These are phyloP conservation scores for Nectriaceae sp. DNA, from an alignment of 2,329 filamentous ascomycete genomes.

Conservation along the genomic window DNA sequence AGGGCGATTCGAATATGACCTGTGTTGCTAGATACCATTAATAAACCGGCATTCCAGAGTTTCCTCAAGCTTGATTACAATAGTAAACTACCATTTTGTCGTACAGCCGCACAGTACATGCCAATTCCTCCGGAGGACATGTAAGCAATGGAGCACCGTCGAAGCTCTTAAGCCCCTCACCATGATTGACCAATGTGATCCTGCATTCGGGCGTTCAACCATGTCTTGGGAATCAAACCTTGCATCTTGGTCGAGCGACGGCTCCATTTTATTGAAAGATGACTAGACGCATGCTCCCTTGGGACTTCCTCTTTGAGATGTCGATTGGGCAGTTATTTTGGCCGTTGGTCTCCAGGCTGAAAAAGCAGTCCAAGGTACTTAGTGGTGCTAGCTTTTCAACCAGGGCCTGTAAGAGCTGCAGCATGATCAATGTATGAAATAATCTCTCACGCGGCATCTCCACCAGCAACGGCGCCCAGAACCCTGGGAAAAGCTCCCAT, in stretches of 20 bases:
- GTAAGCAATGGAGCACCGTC: background rate
- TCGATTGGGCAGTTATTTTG: background rate
- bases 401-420: slow-evolving; percentile 11
- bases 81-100: too few species aligned
- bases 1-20: slow-evolving; percentile 9
- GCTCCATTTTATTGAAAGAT: background rate
- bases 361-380: slow-evolving; percentile 1
- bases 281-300: background rate
- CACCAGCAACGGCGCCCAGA: slow-evolving; percentile 27
- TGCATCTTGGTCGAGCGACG: background rate
- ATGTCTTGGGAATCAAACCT: background rate
- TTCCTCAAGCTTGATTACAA: too few species aligned
- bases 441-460: slow-evolving; percentile 31
- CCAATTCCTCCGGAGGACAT: background rate
- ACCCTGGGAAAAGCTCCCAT: slow-evolving; percentile 32
- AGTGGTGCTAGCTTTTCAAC: background rate
- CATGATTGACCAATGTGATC: background rate
- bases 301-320: background rate
- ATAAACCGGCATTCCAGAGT: too few species aligned
- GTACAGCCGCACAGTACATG: too few species aligned
- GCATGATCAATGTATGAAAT: slow-evolving; percentile 27
- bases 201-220: background rate
- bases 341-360: slow-evolving; percentile 3
- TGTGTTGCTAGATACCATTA: too few species aligned
- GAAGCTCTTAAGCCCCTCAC: background rate